Base-by-base conservation (phyloP, 129 eudicot genomes). In the Pulicaria dysenterica region DNA sequence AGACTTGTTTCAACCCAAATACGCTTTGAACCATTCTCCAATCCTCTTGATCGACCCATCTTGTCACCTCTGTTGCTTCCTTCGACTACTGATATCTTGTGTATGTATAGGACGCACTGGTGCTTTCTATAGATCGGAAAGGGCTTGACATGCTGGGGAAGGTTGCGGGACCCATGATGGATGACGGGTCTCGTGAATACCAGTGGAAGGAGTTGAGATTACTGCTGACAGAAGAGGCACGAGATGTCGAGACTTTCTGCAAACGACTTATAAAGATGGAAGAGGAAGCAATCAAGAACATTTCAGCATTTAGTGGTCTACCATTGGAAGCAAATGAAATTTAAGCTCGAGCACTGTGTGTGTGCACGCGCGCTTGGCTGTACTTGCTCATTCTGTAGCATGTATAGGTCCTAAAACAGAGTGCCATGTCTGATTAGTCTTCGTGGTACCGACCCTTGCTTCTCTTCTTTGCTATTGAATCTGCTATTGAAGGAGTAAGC, bases 61-160 rank as follows among this genome's bases (percentile, higher is more conserved):
- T 46, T 46, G 50, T 54, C 68, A 31, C 59, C 58, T 55, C 6
- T 3, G 62, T 56, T 16, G 2, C 50, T 68, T 57, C 57, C 7
- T 39, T 54, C 19, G 50, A 51, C 64, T 36, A 14, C 17, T 76
- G 67, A 77, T 59, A 8, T 76, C 14, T 63, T 56, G 65, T 77
- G 63, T 68, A 10, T 73, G 16, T 80, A 85, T 50, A 93, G 98
- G 98, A 93, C 54, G 95, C 95, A 4, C 75, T 76, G 71, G 79
- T 89, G 73, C 81, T 81, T 19, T 89, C 92, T 4, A 72, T 90
- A 51, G 98, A 93, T 65, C 71, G 89, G 73, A 87, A 87, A 80
- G 98, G 96, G 75, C 69, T 93, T 67, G 90, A 85, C 49, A 83
- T 93, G 80, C 81, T 93, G 60, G 98, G 83, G 49, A 93, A 87